Evolutionary conservation across 352 stramenopile species (phyloP).

Genomic region (Phytopythium mirpurense): DNA sequence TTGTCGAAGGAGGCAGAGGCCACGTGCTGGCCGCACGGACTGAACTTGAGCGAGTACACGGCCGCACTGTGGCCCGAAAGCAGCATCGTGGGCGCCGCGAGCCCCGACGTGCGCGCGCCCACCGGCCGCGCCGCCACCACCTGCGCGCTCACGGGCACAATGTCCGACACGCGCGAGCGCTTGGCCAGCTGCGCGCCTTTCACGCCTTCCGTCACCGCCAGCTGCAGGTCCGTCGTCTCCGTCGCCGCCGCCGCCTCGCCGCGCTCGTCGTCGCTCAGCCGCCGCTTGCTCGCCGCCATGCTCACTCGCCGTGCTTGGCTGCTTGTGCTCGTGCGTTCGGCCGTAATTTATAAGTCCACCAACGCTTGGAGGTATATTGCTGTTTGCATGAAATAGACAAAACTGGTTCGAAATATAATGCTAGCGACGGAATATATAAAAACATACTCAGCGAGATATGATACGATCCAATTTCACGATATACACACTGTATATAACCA

Average conservation of each 20-base stretch:
- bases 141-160: conserved; percentile 60
- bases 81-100: conserved; percentile 72
- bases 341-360: neutral
- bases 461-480: too few species aligned
- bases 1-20: conserved; percentile 72
- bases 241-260: neutral
- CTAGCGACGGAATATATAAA: too few species aligned
- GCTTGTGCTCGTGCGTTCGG: neutral
- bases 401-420: too few species aligned
- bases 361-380: too few species aligned
- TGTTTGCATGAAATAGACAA: too few species aligned
- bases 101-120: conserved; percentile 55
- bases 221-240: conserved; percentile 1
- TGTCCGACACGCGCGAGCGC: conserved; percentile 60
- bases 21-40: conserved; percentile 58
- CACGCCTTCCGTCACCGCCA: conserved; percentile 7
- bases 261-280: conserved; percentile 11
- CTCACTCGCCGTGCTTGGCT: neutral
- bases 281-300: conserved; percentile 13
- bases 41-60: conserved; percentile 81
- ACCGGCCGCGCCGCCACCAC: conserved; percentile 51
- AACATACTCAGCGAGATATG: too few species aligned
- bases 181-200: conserved; percentile 44
- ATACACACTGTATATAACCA: too few species aligned
- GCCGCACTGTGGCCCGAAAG: conserved; percentile 69